Evolutionary conservation across 306 rosid species (phyloP).

Genomic region (Quercus mongolica): DNA sequence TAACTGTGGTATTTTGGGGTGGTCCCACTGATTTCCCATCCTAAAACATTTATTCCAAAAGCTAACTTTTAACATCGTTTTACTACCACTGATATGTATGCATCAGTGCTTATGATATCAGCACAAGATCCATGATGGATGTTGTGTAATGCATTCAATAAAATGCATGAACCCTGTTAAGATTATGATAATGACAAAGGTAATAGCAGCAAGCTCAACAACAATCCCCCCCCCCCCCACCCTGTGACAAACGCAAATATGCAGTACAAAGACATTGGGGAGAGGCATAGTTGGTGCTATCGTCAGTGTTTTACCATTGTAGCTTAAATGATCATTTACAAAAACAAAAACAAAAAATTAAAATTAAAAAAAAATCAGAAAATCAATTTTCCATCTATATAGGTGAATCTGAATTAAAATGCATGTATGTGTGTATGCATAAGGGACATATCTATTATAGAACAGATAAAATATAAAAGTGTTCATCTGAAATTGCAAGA

Average conservation of each 20-base stretch:
- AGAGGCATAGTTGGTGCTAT: background rate
- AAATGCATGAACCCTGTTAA: background rate
- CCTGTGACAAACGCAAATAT: background rate
- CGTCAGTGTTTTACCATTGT: background rate
- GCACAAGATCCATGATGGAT: background rate
- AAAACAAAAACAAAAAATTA: background rate
- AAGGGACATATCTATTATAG: too few relatives aligned
- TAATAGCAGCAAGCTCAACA: background rate
- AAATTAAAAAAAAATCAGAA: too few relatives aligned
- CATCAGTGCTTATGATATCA: background rate
- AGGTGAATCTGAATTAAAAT: background rate
- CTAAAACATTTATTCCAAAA: slow-evolving; percentile 34
- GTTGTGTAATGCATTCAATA: background rate
- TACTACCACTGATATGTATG: background rate
- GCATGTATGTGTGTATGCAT: background rate
- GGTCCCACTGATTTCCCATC: slow-evolving; percentile 45
- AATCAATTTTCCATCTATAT: background rate
- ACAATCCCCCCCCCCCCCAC: background rate
- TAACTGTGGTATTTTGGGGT: slow-evolving; percentile 31
- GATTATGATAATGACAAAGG: background rate
- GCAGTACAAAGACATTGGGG: background rate
- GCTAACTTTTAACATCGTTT: slow-evolving; percentile 9
- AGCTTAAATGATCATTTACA: background rate
- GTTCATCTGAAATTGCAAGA: background rate
- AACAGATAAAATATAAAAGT: too few relatives aligned